These are phyloP conservation scores for Epichloe scottii DNA, from an alignment of 2,329 filamentous ascomycete genomes.

Conservation along the genomic window DNA sequence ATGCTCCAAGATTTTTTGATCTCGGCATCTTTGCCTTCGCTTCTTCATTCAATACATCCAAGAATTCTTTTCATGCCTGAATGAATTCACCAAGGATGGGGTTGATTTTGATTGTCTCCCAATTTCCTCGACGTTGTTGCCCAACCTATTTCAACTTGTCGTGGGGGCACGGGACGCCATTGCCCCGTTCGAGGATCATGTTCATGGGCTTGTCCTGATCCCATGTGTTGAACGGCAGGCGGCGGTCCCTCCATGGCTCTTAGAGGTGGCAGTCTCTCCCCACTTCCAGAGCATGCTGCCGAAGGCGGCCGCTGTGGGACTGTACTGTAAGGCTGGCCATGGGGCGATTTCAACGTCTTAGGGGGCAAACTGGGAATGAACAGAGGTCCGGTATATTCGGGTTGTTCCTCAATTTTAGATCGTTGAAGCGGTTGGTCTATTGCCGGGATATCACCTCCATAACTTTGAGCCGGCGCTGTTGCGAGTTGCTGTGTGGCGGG, in stretches of 20 bases:
- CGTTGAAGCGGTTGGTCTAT: conserved; percentile 34
- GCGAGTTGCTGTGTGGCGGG: conserved; percentile 18
- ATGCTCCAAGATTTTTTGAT: too few species aligned
- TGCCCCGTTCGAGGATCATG: conserved; percentile 24
- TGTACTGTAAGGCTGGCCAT: conserved; percentile 23
- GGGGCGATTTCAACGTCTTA: conserved; percentile 28
- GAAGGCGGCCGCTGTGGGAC: conserved; percentile 24
- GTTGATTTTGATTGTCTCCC: conserved; percentile 10
- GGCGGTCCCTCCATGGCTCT: conserved; percentile 29
- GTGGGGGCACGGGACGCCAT: conserved; percentile 21
- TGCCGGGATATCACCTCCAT: conserved; percentile 29
- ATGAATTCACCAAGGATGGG: conserved; percentile 1
- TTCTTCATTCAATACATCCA: neutral
- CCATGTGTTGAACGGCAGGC: conserved; percentile 9
- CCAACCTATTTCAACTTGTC: conserved; percentile 24
- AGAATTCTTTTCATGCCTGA: neutral
- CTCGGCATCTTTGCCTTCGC: neutral
- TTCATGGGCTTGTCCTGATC: conserved; percentile 19
- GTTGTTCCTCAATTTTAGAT: conserved; percentile 34
- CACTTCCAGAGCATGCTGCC: conserved; percentile 23
- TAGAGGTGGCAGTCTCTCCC: conserved; percentile 35
- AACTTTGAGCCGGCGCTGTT: conserved; percentile 18
- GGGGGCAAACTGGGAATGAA: conserved; percentile 26
- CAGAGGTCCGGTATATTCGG: conserved; percentile 27
- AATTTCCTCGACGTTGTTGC: conserved; percentile 18